Evolutionary conservation across 129 eudicot genomes (phyloP).

Genomic region (Mikania micrantha): DNA sequence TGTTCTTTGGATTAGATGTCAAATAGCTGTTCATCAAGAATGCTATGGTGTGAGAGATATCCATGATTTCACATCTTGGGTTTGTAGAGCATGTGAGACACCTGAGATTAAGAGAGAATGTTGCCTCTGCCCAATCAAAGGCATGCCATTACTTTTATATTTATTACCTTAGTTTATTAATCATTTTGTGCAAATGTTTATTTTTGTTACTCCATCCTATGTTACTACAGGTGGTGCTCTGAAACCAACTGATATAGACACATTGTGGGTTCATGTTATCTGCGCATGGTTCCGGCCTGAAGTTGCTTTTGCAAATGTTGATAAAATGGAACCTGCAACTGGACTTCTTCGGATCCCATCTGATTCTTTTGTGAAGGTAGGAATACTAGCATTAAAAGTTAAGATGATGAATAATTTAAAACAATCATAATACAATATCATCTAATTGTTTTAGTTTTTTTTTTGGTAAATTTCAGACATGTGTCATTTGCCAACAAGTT

Average conservation of each 20-base stretch:
- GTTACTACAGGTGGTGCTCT: conserved; percentile 72
- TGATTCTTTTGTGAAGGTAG: conserved; percentile 63
- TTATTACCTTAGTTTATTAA: not conserved
- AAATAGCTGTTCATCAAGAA: conserved; percentile 97
- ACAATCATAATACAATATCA: not conserved
- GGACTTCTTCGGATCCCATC: conserved; percentile 67
- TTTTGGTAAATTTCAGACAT: conserved; percentile 42
- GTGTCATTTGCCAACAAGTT: conserved; percentile 72
- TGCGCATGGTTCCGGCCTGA: conserved; percentile 98
- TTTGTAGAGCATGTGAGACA: conserved; percentile 91
- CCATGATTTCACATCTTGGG: conserved; percentile 88
- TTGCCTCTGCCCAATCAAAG: conserved; percentile 96
- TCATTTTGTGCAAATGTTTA: not conserved
- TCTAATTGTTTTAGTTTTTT: conserved; percentile 1
- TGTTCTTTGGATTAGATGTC: conserved; percentile 47
- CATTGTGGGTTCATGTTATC: conserved; percentile 86
- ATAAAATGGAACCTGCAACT: conserved; percentile 92
- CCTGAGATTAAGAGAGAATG: conserved; percentile 73
- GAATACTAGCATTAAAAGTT: not conserved
- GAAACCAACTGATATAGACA: conserved; percentile 78
- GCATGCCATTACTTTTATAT: conserved; percentile 27
- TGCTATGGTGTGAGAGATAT: conserved; percentile 67
- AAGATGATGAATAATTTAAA: not conserved
- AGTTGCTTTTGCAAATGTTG: conserved; percentile 53
- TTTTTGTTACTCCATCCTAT: conserved; percentile 1